Conservation (phyloP, 306 rosid genomes). For the Inga laurina region DNA sequence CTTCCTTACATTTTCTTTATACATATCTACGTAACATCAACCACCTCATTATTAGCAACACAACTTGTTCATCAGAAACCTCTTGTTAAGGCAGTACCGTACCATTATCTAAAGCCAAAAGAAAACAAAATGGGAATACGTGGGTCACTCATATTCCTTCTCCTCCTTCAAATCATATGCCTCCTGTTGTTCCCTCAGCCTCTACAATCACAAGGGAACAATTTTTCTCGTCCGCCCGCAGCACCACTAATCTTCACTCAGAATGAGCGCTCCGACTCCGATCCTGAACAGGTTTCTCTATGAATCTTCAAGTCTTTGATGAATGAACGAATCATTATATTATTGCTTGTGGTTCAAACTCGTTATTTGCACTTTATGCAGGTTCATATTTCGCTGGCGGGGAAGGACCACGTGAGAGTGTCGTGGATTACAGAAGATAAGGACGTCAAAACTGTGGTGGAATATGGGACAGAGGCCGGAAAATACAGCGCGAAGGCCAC, state of each 20-base stretch:
- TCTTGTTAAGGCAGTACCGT: background rate
- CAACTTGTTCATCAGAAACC: background rate
- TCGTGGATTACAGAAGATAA: conserved; percentile 67
- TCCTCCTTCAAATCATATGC: conserved; percentile 35
- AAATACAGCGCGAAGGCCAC: conserved; percentile 22
- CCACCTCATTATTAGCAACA: background rate
- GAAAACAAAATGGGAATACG: conserved; percentile 15
- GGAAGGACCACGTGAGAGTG: conserved; percentile 61
- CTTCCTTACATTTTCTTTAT: background rate
- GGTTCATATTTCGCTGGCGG: conserved; percentile 81
- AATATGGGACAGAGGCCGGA: conserved; percentile 44
- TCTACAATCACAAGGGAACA: conserved; percentile 23
- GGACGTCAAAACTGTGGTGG: conserved; percentile 35
- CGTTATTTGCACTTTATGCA: background rate
- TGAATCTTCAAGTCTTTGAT: background rate
- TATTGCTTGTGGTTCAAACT: background rate
- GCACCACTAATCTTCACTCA: conserved; percentile 39
- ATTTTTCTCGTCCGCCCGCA: conserved; percentile 42
- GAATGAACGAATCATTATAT: background rate
- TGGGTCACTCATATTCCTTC: conserved; percentile 3
- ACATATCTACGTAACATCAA: background rate
- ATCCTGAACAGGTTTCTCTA: conserved; percentile 53
- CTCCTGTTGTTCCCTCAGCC: conserved; percentile 36
- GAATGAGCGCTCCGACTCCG: conserved; percentile 36
- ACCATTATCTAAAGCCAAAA: background rate